A percentile compares a stretch with the other conserved stretches of the same genome.
These are phyloP conservation scores for Botrytis deweyae DNA, from an alignment of 2,329 filamentous ascomycete genomes.

Conservation along the genomic window DNA sequence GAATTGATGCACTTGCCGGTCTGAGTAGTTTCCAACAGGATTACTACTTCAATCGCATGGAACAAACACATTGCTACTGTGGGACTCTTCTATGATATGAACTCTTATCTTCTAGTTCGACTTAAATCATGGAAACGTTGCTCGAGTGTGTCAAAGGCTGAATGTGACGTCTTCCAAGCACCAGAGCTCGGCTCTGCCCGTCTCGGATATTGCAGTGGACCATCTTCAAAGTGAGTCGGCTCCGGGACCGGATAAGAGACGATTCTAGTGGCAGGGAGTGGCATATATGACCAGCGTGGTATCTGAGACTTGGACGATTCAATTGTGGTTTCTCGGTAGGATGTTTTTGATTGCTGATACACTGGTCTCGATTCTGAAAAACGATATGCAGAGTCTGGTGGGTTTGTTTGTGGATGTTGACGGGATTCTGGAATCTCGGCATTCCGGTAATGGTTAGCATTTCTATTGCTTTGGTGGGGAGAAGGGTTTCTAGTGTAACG, in stretches of 20 bases:
- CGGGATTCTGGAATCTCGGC: neutral
- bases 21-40: neutral
- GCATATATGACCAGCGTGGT: constrained; percentile 6
- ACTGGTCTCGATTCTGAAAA: neutral
- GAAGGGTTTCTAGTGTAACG: neutral
- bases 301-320: neutral
- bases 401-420: neutral
- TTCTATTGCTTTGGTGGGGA: neutral
- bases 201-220: neutral
- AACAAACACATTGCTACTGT: neutral
- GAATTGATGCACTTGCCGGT: neutral
- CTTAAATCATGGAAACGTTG: neutral
- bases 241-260: neutral
- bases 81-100: neutral
- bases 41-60: neutral
- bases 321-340: neutral
- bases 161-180: neutral
- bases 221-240: neutral
- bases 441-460: neutral
- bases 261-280: neutral
- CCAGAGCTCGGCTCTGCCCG: neutral
- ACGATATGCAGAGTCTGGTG: neutral
- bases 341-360: neutral
- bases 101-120: neutral
- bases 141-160: neutral